Base-by-base conservation (phyloP, 2,329 filamentous ascomycete species). In the Stenocarpella maydis region DNA sequence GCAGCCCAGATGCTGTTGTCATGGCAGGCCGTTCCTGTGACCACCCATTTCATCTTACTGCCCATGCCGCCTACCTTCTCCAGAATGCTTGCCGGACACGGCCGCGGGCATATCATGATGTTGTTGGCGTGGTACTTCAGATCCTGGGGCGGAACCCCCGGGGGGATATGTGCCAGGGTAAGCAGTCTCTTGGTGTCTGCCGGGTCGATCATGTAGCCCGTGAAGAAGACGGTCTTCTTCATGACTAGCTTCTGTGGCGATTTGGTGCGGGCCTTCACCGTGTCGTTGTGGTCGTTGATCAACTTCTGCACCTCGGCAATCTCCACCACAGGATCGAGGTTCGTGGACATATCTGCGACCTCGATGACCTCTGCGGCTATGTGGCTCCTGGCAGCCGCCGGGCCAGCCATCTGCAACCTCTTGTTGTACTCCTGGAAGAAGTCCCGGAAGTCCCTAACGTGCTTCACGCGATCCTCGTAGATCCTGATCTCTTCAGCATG, bases 1-100 rank as follows among this genome's bases (percentile, higher is more conserved):
- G 91, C 94, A 6, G 95, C 96, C 95, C 95, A 99, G 47, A 98
- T 87, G 74, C 88, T 91, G 78, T 94, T 91, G 71, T 97, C 92
- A 73, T 88, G 90, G 73, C 87, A 89, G 0, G 90, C 94, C 7
- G 91, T 89, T 45, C 91, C 93, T 0, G 90, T 92, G 5, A 97
- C 91, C 78, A 93, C 89, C 94, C 95, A 99, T 49, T 84, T 89
- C 80, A 97, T 87, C 80, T 91, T 95, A 75, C 88, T 90, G 41
- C 94, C 94, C 76, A 97, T 89, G 34, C 95, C 95, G 50, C 96
- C 96, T 14, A 96, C 91, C 79, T 94, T 96, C 65, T 92, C 87
- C 39, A 98, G 82, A 26, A 97, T 91, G 72, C 86, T 87, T 63
- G 87, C 84, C 3, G 92, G 89, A 61, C 92, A 93, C 0, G 92